Evolutionary conservation across 306 rosid genomes (phyloP), one percentile per base, ranked within the genome.

Genomic region (Hippophae tibetana): DNA sequence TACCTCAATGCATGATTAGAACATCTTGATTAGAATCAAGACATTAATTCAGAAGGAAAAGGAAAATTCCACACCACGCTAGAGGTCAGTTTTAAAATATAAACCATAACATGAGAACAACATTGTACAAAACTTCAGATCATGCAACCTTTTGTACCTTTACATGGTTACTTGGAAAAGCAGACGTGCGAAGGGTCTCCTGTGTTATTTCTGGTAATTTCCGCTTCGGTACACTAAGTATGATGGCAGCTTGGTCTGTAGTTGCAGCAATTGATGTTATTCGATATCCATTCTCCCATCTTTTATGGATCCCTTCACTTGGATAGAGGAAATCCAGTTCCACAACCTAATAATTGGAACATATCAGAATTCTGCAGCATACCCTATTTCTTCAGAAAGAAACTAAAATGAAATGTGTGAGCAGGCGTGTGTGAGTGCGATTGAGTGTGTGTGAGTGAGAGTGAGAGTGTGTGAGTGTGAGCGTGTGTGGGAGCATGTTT

Each of bases 291-390:
- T 47, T 59, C 53, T 76, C 80, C 80, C 80, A 76, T 53, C 80
- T 70, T 62, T 72, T 70, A 71, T 71, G 76, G 69, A 76, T 76
- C 25, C 80, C 80, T 66, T 76, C 80, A 42, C 80, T 76, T 14
- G 80, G 80, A 58, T 76, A 76, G 18, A 70, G 73, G 63, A 76
- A 76, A 67, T 76, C 80, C 14, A 76, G 71, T 58, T 76, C 80
- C 50, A 71, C 80, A 41, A 76, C 76, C 80, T 76, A 62, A 57
- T 23, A 40, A 44, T 48, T 56, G 38, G 23, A 71, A 54, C 10
- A 55, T 12, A 9, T 42, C 25, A 10, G 55, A 42, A 25, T 70
- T 42, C 52, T 46, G 66, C 61, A 61, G 57, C 6, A 52, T 42
- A 49, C 14, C 45, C 26, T 61, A 27, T 31, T 52, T 44, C 64